These are phyloP conservation scores for Suhomyces maxii DNA, from an alignment of 1,139 yeast species.

Conservation along the genomic window DNA sequence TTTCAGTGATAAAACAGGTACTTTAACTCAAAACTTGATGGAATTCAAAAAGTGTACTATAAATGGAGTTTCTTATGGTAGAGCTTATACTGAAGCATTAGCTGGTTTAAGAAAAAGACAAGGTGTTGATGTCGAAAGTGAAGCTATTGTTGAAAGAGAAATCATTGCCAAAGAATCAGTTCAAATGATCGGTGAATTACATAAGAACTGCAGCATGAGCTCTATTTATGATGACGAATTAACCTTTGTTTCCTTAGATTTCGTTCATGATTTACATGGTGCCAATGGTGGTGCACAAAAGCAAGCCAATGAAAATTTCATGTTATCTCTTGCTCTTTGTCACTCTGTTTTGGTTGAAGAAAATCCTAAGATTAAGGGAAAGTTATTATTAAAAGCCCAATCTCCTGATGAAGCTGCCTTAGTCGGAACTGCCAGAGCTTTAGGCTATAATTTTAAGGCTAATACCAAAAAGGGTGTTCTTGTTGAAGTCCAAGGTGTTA, in stretches of 20 bases:
- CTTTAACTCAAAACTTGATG: conserved; percentile 61
- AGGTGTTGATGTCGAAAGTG: conserved; percentile 55
- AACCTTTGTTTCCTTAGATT: conserved; percentile 50
- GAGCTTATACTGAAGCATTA: conserved; percentile 61
- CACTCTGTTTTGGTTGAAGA: conserved; percentile 60
- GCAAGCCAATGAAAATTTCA: conserved; percentile 48
- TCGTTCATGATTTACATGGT: conserved; percentile 39
- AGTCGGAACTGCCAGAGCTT: conserved; percentile 58
- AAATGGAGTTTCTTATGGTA: conserved; percentile 55
- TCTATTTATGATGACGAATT: conserved; percentile 41
- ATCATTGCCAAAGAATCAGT: conserved; percentile 38
- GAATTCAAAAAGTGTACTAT: conserved; percentile 62
- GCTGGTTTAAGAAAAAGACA: conserved; percentile 58
- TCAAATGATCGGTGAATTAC: conserved; percentile 36
- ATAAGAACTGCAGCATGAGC: conserved; percentile 16
- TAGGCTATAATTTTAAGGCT: conserved; percentile 53
- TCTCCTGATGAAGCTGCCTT: conserved; percentile 68
- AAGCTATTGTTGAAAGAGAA: conserved; percentile 40
- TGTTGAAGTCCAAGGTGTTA: conserved; percentile 44
- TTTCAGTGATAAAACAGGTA: conserved; percentile 63
- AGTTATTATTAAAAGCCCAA: conserved; percentile 51
- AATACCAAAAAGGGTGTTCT: conserved; percentile 47
- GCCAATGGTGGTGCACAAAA: conserved; percentile 31
- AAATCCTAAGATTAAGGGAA: conserved; percentile 38
- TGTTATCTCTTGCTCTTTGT: conserved; percentile 55